Evolutionary conservation across 108 stramenopile species (phyloP), one percentile per base, ranked within the genome.

Genomic region (Chaetoceros tenuissimus): DNA sequence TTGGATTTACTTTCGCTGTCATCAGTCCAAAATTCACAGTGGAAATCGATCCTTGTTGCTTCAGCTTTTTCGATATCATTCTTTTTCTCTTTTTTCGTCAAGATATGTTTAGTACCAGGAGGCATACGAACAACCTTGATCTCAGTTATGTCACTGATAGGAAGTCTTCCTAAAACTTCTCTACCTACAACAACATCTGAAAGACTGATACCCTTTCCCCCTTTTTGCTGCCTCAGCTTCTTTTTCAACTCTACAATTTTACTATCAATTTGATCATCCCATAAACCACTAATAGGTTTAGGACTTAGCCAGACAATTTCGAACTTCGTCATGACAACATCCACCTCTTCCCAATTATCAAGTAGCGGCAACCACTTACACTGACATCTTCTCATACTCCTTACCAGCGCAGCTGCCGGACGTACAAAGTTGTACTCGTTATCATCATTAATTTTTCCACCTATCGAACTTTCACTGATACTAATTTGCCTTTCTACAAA

Each of bases 311-410:
- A 78, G 7, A 92, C 79, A 31, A 89, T 66, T 64, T 92, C 91
- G 51, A 76, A 84, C 16, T 71, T 77, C 50, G 91, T 92, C 46
- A 92, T 63, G 22, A 83, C 83, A 23, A 80, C 87, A 70, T 92
- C 91, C 47, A 92, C 87, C 26, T 71, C 57, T 22, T 53, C 51
- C 87, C 87, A 92, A 19, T 68, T 63, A 50, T 84, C 72, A 20
- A 92, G 58, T 24, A 87, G 47, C 30, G 91, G 91, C 8, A 82
- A 72, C 54, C 84, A 55, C 27, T 66, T 76, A 10, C 83, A 67
- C 53, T 89, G 82, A 61, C 91, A 92, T 24, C 91, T 71, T 17
- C 87, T 75, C 83, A 92, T 92, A 34, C 79, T 82, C 48, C 91
- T 81, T 26, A 87, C 67, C 20, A 92, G 65, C 21, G 77, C 70